A percentile compares a stretch with the other conserved stretches of the same genome.
Evolutionary conservation across 2,329 filamentous ascomycete species (phyloP).

Genomic region (Stachybotrys chartarum): DNA sequence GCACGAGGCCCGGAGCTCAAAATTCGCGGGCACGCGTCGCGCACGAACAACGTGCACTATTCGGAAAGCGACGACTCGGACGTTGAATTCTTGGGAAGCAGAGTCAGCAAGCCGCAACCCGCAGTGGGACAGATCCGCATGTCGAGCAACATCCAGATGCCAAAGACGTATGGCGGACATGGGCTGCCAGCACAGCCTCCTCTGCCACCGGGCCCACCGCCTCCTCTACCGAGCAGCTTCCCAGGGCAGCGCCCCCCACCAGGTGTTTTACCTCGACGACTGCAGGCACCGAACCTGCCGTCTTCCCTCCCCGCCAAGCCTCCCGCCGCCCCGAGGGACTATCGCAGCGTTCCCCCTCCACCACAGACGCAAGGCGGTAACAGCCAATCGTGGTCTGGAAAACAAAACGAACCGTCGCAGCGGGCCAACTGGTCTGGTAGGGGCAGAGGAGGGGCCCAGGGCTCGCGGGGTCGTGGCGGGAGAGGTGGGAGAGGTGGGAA

Average conservation of each 20-base stretch:
- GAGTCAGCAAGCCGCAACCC: conserved; percentile 19
- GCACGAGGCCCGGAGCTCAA: conserved; percentile 19
- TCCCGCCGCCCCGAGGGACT: conserved; percentile 15
- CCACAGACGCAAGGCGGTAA: conserved; percentile 9
- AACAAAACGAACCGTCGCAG: conserved; percentile 11
- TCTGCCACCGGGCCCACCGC: conserved; percentile 30
- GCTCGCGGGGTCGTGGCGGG: conserved; percentile 9
- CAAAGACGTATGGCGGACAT: conserved; percentile 4
- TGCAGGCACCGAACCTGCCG: conserved; percentile 7
- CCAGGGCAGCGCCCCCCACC: no score
- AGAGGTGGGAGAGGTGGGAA: conserved; percentile 8
- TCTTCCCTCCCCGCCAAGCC: conserved; percentile 21
- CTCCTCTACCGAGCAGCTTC: conserved; percentile 16
- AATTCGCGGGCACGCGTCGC: conserved; percentile 24
- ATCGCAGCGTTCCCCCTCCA: conserved; percentile 21
- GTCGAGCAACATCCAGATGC: conserved; percentile 33
- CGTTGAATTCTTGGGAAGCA: conserved; percentile 32
- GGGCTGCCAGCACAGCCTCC: conserved; percentile 22
- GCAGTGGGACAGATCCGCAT: conserved; percentile 27
- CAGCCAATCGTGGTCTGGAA: conserved; percentile 4
- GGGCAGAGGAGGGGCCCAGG: conserved; percentile 17
- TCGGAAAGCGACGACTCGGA: conserved; percentile 42
- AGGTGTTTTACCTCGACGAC: conserved; percentile 7
- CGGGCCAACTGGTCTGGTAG: conserved; percentile 12
- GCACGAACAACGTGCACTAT: conserved; percentile 32